phyloP scores from a whole-genome alignment of 2,329 filamentous ascomycete species.

The Colletotrichum sp. region DNA sequence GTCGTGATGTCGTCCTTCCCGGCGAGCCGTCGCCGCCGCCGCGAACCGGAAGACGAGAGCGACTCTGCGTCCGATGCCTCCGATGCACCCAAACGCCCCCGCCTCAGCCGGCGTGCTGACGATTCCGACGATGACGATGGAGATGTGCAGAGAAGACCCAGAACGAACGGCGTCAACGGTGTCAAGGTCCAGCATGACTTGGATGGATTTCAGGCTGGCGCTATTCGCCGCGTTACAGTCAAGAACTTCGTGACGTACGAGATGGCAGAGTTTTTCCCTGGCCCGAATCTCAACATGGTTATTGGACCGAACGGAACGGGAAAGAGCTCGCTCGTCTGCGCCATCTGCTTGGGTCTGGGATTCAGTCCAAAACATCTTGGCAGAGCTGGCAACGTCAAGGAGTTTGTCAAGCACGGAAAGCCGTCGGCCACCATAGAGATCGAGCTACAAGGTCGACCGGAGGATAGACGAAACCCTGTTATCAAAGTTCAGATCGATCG shows the following conservation, averaged over 20 bases:
- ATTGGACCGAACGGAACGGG: conserved; percentile 99
- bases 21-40: conserved; percentile 35
- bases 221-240: conserved; percentile 86
- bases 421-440: conserved; percentile 85
- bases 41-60: conserved; percentile 42
- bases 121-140: conserved; percentile 22
- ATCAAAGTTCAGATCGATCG: conserved; percentile 78
- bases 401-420: conserved; percentile 92
- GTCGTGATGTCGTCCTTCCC: not conserved
- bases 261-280: conserved; percentile 86
- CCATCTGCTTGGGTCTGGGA: conserved; percentile 91
- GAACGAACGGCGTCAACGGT: conserved; percentile 12
- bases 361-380: conserved; percentile 84
- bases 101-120: conserved; percentile 28
- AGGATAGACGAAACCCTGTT: conserved; percentile 69
- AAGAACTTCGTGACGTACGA: conserved; percentile 96
- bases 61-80: conserved; percentile 32
- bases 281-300: conserved; percentile 95
- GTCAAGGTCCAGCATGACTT: conserved; percentile 12
- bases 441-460: conserved; percentile 74
- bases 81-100: conserved; percentile 40
- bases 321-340: conserved; percentile 96
- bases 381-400: conserved; percentile 80
- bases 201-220: conserved; percentile 69
- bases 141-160: not conserved